Percentiles rank a stretch among this genome's conserved stretches.
phyloP scores from a whole-genome alignment of 2,329 filamentous ascomycete species.

The Chaetomium olivaceum region DNA sequence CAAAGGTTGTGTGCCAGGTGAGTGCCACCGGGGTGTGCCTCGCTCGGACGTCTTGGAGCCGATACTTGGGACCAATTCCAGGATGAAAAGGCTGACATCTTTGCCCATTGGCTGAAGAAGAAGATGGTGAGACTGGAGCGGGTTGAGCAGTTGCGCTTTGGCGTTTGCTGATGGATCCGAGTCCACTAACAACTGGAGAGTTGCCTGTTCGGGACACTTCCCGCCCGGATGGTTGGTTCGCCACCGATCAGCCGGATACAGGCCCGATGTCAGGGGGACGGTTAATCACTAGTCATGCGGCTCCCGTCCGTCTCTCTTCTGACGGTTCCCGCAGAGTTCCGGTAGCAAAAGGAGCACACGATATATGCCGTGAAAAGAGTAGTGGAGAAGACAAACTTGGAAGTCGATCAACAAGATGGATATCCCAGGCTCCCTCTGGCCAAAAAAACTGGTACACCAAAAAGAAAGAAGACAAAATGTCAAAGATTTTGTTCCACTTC shows the following conservation, averaged over 20 bases:
- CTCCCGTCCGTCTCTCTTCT: neutral
- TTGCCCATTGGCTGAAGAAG: neutral
- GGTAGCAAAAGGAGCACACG: neutral
- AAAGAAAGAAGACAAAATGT: too few relatives aligned
- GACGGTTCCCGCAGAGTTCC: neutral
- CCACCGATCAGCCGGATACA: neutral
- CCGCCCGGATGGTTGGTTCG: slow-evolving; percentile 4
- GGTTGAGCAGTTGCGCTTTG: neutral
- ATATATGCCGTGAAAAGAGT: neutral
- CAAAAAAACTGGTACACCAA: too few relatives aligned
- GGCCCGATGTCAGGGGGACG: neutral
- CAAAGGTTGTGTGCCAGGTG: slow-evolving; percentile 4
- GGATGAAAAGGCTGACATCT: neutral
- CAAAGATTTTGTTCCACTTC: too few relatives aligned
- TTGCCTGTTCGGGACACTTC: slow-evolving; percentile 18
- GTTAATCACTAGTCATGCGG: neutral
- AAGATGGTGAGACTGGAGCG: neutral
- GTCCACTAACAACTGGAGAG: slow-evolving; percentile 11
- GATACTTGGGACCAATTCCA: neutral
- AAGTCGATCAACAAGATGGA: slow-evolving; percentile 6
- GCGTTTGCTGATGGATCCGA: slow-evolving; percentile 4
- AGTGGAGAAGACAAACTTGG: neutral
- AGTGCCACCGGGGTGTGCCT: slow-evolving; percentile 10
- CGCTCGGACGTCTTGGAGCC: neutral
- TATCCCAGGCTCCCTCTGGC: too few relatives aligned